These are phyloP conservation scores for Pseudomicrostroma phylloplanum DNA, from an alignment of 1,284 basidiomycete species.

Conservation along the genomic window DNA sequence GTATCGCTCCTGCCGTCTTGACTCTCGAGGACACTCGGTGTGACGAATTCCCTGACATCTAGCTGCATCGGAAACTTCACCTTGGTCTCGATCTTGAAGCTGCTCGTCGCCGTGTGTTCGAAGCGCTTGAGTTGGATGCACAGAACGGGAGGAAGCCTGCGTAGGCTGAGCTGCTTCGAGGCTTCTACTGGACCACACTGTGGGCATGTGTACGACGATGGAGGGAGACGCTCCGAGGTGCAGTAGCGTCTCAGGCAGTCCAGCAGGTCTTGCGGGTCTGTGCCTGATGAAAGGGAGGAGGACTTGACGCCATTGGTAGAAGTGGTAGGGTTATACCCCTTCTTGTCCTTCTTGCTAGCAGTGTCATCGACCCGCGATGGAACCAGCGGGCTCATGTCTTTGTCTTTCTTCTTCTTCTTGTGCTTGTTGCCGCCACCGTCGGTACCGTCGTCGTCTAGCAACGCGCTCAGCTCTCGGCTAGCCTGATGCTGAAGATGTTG, in stretches of 20 bases:
- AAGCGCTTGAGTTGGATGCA: slow-evolving; percentile 98
- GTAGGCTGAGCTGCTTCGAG: slow-evolving; percentile 75
- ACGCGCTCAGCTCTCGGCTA: slow-evolving; percentile 4
- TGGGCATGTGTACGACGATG: slow-evolving; percentile 57
- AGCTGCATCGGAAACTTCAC: slow-evolving; percentile 76
- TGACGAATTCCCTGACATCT: slow-evolving; percentile 82
- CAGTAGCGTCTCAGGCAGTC: slow-evolving; percentile 39
- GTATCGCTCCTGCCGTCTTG: background rate
- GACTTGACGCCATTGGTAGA: background rate
- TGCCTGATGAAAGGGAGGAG: background rate
- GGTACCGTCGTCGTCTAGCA: background rate
- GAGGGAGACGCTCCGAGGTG: slow-evolving; percentile 37
- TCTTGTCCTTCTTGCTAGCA: slow-evolving; percentile 5
- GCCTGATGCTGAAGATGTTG: background rate
- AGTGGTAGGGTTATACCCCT: background rate
- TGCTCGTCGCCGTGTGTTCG: slow-evolving; percentile 64
- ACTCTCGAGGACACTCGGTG: slow-evolving; percentile 49
- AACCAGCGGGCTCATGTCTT: slow-evolving; percentile 9
- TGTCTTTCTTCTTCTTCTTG: slow-evolving; percentile 45
- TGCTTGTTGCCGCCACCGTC: background rate
- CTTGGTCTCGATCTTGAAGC: slow-evolving; percentile 70
- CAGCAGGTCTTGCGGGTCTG: slow-evolving; percentile 1
- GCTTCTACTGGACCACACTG: slow-evolving; percentile 58
- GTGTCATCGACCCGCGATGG: background rate
- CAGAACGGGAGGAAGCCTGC: slow-evolving; percentile 78